Conservation (phyloP, 495 filamentous ascomycete species). For the Aspergillus panamensis region DNA sequence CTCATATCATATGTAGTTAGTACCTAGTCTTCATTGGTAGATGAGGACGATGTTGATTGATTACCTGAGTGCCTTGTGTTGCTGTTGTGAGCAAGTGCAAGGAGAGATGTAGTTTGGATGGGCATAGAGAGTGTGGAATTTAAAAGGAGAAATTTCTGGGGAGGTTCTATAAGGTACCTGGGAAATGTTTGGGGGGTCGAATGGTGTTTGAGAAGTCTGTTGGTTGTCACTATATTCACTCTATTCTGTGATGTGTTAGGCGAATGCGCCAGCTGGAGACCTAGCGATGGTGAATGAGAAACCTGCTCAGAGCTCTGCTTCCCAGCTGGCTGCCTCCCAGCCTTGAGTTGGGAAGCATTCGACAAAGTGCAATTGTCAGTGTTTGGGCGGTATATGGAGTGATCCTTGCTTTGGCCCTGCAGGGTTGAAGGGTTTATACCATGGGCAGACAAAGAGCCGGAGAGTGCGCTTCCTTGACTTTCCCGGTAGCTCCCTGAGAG, state of each 20-base stretch:
- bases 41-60: not conserved
- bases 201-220: not conserved
- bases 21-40: not conserved
- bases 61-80: not conserved
- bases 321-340: not conserved
- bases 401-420: too few species aligned
- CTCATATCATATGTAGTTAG: not conserved
- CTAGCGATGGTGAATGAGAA: not conserved
- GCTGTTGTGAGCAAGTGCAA: not conserved
- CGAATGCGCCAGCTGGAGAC: not conserved
- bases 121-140: not conserved
- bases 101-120: not conserved
- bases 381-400: too few species aligned
- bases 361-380: too few species aligned
- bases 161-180: not conserved
- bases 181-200: not conserved
- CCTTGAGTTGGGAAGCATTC: too few species aligned
- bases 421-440: too few species aligned
- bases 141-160: not conserved
- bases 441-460: not conserved
- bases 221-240: not conserved
- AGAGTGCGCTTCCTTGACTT: not conserved
- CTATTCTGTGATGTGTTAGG: not conserved
- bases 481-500: not conserved
- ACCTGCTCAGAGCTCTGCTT: not conserved